These are phyloP conservation scores for Cyclanthera cordifolia DNA, from an alignment of 306 rosid genomes.

Conservation along the genomic window DNA sequence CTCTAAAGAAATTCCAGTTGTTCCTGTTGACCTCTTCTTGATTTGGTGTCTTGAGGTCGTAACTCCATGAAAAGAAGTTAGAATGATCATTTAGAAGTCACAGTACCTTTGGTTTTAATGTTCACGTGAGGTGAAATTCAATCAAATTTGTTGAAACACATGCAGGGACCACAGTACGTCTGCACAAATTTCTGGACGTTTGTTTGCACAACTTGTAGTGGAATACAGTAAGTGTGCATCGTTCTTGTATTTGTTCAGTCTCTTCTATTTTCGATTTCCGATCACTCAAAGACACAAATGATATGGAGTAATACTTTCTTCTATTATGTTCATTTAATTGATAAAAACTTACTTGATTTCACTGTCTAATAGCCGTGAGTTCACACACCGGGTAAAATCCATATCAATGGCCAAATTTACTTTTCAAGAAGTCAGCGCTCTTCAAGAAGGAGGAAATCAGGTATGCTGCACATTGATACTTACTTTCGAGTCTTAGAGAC, in stretches of 20 bases:
- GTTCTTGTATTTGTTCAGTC: slow-evolving; percentile 1
- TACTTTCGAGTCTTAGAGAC: slow-evolving; percentile 11
- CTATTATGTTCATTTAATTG: slow-evolving; percentile 11
- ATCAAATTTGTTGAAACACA: not conserved
- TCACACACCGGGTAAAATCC: slow-evolving; percentile 86
- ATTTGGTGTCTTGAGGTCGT: not conserved
- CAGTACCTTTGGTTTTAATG: not conserved
- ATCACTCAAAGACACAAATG: not conserved
- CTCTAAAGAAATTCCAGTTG: not conserved
- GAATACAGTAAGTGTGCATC: slow-evolving; percentile 79
- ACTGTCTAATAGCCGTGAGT: slow-evolving; percentile 62
- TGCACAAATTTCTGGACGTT: slow-evolving; percentile 97
- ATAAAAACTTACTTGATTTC: not conserved
- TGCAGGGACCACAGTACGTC: slow-evolving; percentile 97
- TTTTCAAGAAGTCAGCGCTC: slow-evolving; percentile 84
- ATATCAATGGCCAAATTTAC: slow-evolving; percentile 94
- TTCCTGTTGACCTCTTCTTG: not conserved
- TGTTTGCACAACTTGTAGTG: slow-evolving; percentile 91
- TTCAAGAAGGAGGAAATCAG: slow-evolving; percentile 96
- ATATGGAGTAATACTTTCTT: slow-evolving; percentile 10
- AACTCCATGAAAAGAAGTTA: not conserved
- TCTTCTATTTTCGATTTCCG: not conserved
- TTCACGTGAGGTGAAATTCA: slow-evolving; percentile 16
- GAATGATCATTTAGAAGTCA: not conserved
- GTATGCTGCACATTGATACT: slow-evolving; percentile 22